Conservation (phyloP, 768 basidiomycete genomes). For the Lactarius pseudohatsudake region DNA sequence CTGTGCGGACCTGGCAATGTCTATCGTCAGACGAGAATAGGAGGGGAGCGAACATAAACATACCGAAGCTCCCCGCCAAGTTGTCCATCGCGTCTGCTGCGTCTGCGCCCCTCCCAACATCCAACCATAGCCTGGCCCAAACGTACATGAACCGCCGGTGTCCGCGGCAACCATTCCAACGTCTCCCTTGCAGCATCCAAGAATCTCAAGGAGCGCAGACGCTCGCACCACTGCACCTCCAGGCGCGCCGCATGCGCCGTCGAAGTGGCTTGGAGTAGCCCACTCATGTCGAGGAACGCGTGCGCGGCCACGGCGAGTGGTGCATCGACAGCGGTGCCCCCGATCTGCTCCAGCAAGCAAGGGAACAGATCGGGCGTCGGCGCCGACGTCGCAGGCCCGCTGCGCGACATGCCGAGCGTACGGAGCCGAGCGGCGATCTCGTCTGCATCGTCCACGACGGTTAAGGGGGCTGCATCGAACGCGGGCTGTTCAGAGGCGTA, state of each 20-base stretch:
- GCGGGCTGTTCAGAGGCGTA: slow-evolving; percentile 59
- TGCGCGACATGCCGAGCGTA: slow-evolving; percentile 67
- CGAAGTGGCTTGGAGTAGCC: slow-evolving; percentile 65
- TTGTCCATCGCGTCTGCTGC: slow-evolving; percentile 71
- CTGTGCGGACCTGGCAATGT: slow-evolving; percentile 46
- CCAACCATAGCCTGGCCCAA: slow-evolving; percentile 62
- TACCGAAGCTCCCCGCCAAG: slow-evolving; percentile 74
- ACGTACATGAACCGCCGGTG: slow-evolving; percentile 77
- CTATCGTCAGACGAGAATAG: slow-evolving; percentile 17
- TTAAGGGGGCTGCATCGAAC: slow-evolving; percentile 38
- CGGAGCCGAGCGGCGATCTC: slow-evolving; percentile 63
- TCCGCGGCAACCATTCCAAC: slow-evolving; percentile 75
- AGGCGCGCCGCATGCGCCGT: slow-evolving; percentile 64
- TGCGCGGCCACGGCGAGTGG: slow-evolving; percentile 63
- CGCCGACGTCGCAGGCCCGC: slow-evolving; percentile 10
- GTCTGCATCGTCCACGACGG: slow-evolving; percentile 41
- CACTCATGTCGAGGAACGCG: slow-evolving; percentile 64
- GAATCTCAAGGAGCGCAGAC: slow-evolving; percentile 63
- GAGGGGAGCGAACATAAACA: slow-evolving; percentile 30
- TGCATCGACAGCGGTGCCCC: slow-evolving; percentile 37
- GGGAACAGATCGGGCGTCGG: slow-evolving; percentile 60
- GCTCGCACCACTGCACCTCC: slow-evolving; percentile 74
- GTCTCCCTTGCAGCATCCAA: slow-evolving; percentile 60
- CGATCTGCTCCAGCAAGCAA: slow-evolving; percentile 55
- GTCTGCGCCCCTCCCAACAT: slow-evolving; percentile 67